Conservation (phyloP, 192 early-diverging fungal species). For the Entomortierella chlamydospora region DNA sequence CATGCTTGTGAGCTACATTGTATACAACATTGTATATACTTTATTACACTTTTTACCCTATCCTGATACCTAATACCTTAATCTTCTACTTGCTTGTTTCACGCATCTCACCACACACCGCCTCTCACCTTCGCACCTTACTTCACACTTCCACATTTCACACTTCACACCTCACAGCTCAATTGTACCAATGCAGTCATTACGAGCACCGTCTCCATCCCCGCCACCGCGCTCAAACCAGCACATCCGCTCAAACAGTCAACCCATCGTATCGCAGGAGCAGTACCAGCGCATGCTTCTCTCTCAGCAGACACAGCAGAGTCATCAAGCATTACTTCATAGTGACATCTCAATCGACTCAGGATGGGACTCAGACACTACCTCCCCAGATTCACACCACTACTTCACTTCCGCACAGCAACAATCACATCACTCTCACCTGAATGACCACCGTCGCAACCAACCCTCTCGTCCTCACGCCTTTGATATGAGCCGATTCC, state of each 20-base stretch:
- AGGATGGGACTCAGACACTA: neutral
- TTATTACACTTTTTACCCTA: too few relatives aligned
- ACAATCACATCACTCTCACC: conserved; percentile 10
- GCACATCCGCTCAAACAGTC: conserved; percentile 11
- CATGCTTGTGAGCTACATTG: too few relatives aligned
- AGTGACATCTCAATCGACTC: neutral
- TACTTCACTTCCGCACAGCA: conserved; percentile 2
- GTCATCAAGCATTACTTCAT: neutral
- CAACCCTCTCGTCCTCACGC: neutral
- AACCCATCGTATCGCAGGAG: conserved; percentile 13
- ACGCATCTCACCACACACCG: too few relatives aligned
- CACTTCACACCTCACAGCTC: too few relatives aligned
- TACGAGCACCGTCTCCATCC: neutral
- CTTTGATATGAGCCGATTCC: conserved; percentile 36
- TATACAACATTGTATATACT: too few relatives aligned
- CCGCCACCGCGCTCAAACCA: conserved; percentile 1
- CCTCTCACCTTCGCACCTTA: too few relatives aligned
- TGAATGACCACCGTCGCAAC: neutral
- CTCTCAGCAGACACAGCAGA: conserved; percentile 3
- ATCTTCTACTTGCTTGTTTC: too few relatives aligned
- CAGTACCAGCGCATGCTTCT: neutral
- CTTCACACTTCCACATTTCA: too few relatives aligned
- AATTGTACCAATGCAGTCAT: too few relatives aligned
- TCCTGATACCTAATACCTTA: too few relatives aligned
- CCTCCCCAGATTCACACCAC: neutral